Evolutionary conservation across 352 stramenopile genomes (phyloP), one percentile per base, ranked within the genome.

Genomic region (Phytopythium montanum): DNA sequence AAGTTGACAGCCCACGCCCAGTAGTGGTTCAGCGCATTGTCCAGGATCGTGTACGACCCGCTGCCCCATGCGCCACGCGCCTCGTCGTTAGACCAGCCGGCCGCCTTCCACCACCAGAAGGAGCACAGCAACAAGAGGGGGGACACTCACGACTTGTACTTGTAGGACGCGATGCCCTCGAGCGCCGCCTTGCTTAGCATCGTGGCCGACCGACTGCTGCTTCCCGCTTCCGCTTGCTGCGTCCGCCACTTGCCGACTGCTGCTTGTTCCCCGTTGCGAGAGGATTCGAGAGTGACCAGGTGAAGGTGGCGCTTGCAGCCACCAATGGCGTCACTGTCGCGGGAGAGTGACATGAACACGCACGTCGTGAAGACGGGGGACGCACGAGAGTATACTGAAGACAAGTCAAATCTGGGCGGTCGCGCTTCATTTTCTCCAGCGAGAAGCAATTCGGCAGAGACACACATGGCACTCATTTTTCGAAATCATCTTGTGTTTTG

Each of bases 11-110:
- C 81, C 64, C 82, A 89, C 59, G 80, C 92, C 89, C 89, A 97
- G 61, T 87, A 96, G 62, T 88, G 72, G 58, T 94, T 97, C 13
- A 96, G 73, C 46, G 92, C 64, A 69, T 89, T 92, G 76, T 97
- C 89, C 29, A 97, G 67, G 55, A 87, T 77, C 52, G 89, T 97
- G 74, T 96, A 96, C 59, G 78, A 73, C 34, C 89, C 89, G 8
- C 86, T 95, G 55, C 25, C 46, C 36, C 23, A 9, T 5, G 31
- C 23, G 31, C 36, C 21, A 36, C 14, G 1, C 31, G 46, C 33
- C 18, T 2, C 42, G 26, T n/a, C 59, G 59, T 38, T 12, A 38
- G 33, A 38, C n/a, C n/a, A n/a, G 33, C 33, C 33, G 9, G 31
- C 31, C 31, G 5, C 2, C 31, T 13, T 36, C 16, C 36, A 34